Base-by-base conservation (phyloP, 306 rosid species). In the Albizia julibrissin region DNA sequence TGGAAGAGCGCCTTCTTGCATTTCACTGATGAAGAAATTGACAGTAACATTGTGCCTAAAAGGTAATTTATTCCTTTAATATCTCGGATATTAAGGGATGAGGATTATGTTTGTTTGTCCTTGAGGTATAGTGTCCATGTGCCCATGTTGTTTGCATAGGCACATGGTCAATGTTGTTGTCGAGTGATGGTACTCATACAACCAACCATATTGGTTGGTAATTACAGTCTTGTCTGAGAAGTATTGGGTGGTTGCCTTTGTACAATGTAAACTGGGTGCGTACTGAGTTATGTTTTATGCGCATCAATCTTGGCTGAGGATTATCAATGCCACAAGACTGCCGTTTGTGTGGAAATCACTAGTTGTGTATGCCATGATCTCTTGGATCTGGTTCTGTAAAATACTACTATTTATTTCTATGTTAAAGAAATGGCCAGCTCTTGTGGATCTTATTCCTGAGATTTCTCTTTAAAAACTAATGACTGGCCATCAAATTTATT, bases 1-100 rank as follows among this genome's bases (percentile, higher is more conserved):
- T 92, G 93, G 91, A 89, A 91, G 88, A 85, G 86, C 89, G 86
- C 85, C 84, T 87, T 93, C 90, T 87, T 89, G 93, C 94, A 90
- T 88, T 89, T 88, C 90, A 85, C 85, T 91, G 92, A 74, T 26
- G 91, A 91, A 90, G 93, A 91, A 82, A 86, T 79, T 95, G 93
- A 89, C 90, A 74, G 84, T 91, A 89, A 87, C 86, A 44, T 92
- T 83, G 73, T 87, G 78, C 84, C 59, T 82, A 34, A 68, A 90
- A 91, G 98, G 97, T 91, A 91, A 88, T 87, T 81, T 82, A 85
- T 85, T 88, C 89, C 89, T 86, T 84, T 88, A 86, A 88, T 88
- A 88, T 87, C 81, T 87, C 44, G 82, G 91, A 90, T 86, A 90
- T 83, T 86, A 80, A 80, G 87, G 90, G 90, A 84, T 85, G 85